These are phyloP conservation scores for Tuber magnatum DNA, from an alignment of 495 filamentous ascomycete species.

Conservation along the genomic window DNA sequence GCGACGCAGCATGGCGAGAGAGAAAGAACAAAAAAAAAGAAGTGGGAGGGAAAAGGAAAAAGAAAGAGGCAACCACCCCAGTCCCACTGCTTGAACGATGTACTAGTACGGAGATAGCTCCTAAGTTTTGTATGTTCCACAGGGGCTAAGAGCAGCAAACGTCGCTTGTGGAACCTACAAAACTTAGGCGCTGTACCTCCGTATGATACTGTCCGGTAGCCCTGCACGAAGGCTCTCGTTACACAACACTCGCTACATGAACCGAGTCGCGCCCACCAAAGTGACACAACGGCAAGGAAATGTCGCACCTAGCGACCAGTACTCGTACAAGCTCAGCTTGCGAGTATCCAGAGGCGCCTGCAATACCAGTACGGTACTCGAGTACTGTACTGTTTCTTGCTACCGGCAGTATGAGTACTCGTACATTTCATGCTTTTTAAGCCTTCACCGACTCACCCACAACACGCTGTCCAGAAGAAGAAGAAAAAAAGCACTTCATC, in stretches of 20 bases:
- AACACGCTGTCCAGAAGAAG: background rate
- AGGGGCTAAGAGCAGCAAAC: too few species aligned
- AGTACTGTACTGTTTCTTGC: too few species aligned
- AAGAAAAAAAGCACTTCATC: background rate
- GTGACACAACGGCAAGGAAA: background rate
- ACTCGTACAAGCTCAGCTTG: background rate
- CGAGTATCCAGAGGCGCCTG: background rate
- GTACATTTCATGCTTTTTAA: background rate
- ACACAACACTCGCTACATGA: background rate
- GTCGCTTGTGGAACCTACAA: too few species aligned
- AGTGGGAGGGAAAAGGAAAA: background rate
- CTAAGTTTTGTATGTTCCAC: too few species aligned
- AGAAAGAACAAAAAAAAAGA: background rate
- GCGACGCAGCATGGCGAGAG: background rate
- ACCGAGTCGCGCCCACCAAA: background rate
- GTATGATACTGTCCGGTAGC: too few species aligned
- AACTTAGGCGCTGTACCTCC: too few species aligned
- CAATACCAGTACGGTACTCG: too few species aligned
- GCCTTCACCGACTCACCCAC: background rate
- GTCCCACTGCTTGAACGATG: too few species aligned
- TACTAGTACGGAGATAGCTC: too few species aligned
- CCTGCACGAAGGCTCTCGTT: background rate
- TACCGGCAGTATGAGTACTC: too few species aligned
- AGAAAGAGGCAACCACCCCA: background rate
- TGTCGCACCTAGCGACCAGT: background rate